Evolutionary conservation across 2,329 filamentous ascomycete genomes (phyloP).

Genomic region (Eutypa lata): DNA sequence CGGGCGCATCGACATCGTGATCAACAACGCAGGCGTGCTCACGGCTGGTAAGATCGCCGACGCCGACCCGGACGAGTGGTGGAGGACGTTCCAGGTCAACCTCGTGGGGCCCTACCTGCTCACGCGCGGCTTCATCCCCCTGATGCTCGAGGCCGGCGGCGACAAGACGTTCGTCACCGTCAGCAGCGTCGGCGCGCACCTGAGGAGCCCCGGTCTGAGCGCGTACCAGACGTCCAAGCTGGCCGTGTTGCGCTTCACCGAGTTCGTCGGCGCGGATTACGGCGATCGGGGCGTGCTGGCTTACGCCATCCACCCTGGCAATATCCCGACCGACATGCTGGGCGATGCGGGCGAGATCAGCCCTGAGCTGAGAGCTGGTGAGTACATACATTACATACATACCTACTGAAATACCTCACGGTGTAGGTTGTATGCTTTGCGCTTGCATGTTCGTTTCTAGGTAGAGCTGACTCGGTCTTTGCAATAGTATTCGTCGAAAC

Average conservation of each 20-base stretch:
- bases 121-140: slow-evolving; percentile 42
- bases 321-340: slow-evolving; percentile 33
- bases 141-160: slow-evolving; percentile 26
- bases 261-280: slow-evolving; percentile 42
- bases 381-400: neutral
- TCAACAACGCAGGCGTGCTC: slow-evolving; percentile 32
- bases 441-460: neutral
- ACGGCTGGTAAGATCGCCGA: slow-evolving; percentile 16
- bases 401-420: neutral
- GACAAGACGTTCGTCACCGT: slow-evolving; percentile 41
- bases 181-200: slow-evolving; percentile 35
- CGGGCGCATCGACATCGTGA: slow-evolving; percentile 30
- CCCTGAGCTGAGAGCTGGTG: slow-evolving; percentile 12
- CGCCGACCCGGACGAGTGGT: slow-evolving; percentile 31
- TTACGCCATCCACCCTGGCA: slow-evolving; percentile 41
- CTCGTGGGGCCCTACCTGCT: slow-evolving; percentile 44
- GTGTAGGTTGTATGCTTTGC: no score
- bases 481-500: slow-evolving; percentile 21
- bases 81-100: slow-evolving; percentile 45
- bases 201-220: slow-evolving; percentile 25
- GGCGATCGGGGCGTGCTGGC: slow-evolving; percentile 35
- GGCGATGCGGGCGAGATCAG: slow-evolving; percentile 2
- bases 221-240: slow-evolving; percentile 44
- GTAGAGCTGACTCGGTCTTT: neutral
- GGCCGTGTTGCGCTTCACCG: slow-evolving; percentile 41